A percentile compares a stretch with the other conserved stretches of the same genome.
phyloP scores from a whole-genome alignment of 345 rosid species.

The Rubroshorea leprosula region DNA sequence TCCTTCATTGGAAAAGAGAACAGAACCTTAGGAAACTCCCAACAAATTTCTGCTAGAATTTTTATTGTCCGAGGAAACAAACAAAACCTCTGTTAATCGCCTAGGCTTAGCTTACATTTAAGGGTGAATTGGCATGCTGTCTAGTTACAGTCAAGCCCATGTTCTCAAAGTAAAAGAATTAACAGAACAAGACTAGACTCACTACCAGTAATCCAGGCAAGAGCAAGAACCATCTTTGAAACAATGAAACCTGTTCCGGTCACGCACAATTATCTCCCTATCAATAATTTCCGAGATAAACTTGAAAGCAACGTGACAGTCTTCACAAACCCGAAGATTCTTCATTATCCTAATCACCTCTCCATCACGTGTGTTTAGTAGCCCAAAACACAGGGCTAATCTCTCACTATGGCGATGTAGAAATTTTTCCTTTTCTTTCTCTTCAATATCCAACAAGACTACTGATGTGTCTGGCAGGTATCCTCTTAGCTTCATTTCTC shows the following conservation, averaged over 20 bases:
- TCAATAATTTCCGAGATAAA: conserved; percentile 33
- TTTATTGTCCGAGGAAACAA: too few species aligned
- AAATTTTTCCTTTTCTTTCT: conserved; percentile 42
- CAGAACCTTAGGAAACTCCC: too few species aligned
- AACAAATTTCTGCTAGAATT: too few species aligned
- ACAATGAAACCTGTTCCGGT: conserved; percentile 48
- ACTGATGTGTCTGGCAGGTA: conserved; percentile 40
- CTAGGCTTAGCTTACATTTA: too few species aligned
- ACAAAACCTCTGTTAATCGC: too few species aligned
- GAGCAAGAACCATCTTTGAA: conserved; percentile 49
- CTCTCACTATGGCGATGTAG: conserved; percentile 53
- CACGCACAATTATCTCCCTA: conserved; percentile 45
- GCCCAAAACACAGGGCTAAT: conserved; percentile 43
- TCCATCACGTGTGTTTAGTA: conserved; percentile 36
- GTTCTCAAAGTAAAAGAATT: too few species aligned
- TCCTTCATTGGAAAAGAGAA: too few species aligned
- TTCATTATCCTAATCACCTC: conserved; percentile 41
- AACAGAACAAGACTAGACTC: too few species aligned
- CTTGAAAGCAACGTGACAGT: conserved; percentile 44
- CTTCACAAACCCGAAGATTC: conserved; percentile 57
- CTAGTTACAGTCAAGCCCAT: too few species aligned
- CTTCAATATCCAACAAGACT: conserved; percentile 49
- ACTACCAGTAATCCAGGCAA: conserved; percentile 47
- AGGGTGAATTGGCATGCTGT: too few species aligned
- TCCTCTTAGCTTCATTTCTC: conserved; percentile 37